Conservation (phyloP, 139 green algal genomes). For the Spirogloea muscicola region DNA sequence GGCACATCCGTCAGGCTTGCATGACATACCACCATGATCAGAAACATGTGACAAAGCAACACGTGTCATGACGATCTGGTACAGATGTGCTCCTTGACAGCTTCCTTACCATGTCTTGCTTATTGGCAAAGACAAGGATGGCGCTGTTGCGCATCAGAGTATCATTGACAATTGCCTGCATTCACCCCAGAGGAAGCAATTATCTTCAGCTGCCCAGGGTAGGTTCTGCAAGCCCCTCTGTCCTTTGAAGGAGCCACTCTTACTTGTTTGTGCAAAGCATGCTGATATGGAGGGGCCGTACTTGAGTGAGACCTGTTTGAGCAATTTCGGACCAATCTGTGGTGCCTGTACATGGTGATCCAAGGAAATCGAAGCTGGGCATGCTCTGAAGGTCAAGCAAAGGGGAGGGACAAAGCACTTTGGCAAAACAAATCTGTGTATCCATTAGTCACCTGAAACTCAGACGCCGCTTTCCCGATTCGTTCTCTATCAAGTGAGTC, state of each 20-base stretch:
- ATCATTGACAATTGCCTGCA: slow-evolving; percentile 80
- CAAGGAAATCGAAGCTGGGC: not conserved
- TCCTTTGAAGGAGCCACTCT: too few relatives aligned
- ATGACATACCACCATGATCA: too few relatives aligned
- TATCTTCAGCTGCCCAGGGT: not conserved
- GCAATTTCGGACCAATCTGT: not conserved
- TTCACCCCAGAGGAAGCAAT: not conserved
- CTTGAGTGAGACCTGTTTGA: not conserved
- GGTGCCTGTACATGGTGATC: not conserved
- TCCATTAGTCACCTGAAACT: slow-evolving; percentile 73
- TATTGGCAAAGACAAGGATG: slow-evolving; percentile 99
- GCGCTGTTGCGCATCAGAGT: slow-evolving; percentile 86
- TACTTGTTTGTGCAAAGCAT: too few relatives aligned
- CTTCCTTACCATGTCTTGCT: slow-evolving; percentile 72
- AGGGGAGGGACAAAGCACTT: not conserved
- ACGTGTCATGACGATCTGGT: too few relatives aligned
- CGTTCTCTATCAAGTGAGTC: slow-evolving; percentile 92
- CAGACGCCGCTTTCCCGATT: slow-evolving; percentile 65
- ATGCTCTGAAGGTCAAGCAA: not conserved
- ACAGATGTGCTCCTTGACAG: too few relatives aligned
- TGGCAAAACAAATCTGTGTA: slow-evolving; percentile 52
- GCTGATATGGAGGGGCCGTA: too few relatives aligned
- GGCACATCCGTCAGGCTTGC: too few relatives aligned
- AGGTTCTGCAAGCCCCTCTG: too few relatives aligned
- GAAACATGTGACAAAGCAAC: too few relatives aligned